Evolutionary conservation across 176 grass and related monocot genomes (phyloP), one percentile per base, ranked within the genome.

Genomic region (Carex pumila): DNA sequence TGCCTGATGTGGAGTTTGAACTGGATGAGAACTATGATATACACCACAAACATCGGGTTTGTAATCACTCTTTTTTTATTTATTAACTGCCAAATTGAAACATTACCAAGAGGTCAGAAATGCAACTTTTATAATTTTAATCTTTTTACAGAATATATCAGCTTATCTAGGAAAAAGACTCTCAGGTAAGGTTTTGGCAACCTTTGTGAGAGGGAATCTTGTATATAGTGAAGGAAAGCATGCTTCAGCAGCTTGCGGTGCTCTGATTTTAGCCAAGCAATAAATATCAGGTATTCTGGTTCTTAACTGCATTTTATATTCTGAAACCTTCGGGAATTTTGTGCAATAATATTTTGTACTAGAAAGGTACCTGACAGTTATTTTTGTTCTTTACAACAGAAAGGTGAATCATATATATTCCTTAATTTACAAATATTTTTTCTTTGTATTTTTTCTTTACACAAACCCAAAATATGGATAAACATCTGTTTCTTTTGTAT

Each of bases 161-260:
- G 90, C 93, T 3, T 98, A 98, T 53, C 32, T 95, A 8, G 93
- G 93, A 15, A 91, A 60, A 32, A 84, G 85, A 12, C 58, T 98
- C 52, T 98, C 85, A 2, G 96, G 96, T 19, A 93, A 92, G 87
- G 86, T 98, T 6, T 2, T 90, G 76, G 92, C 93, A 2, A 98
- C 91, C 45, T 98, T 95, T 79, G 92, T 98, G 31, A 92, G 96
- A 68, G 96, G 96, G 45, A 92, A 95, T 86, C 91, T 98, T 25
- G 91, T 98, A 39, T 98, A 90, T 25, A 88, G 82, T 49, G 91
- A 86, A 79, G 91, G 90, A 57, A 90, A 86, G 81, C 96, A 98
- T 12, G 89, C 96, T 9, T 81, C 74, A 34, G 80, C 45, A 3
- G 93, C 96, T 29, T 98, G 96, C 50, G 96, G 96, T 86, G 83